phyloP scores from a whole-genome alignment of 192 early-diverging fungal species.

The Lunasporangiospora selenospora region DNA sequence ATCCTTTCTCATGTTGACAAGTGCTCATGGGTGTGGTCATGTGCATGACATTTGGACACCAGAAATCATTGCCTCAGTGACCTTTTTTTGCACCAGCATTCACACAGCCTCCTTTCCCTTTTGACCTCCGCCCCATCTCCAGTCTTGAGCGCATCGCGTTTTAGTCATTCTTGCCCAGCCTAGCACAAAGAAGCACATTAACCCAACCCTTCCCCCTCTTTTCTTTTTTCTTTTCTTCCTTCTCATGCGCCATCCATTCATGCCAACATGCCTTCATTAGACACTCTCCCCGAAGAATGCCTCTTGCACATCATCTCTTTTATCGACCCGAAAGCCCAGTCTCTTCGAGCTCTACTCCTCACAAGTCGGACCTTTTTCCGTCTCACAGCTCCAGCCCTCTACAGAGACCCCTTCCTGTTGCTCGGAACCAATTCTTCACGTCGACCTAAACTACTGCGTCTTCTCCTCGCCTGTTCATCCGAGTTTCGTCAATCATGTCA shows the following conservation, averaged over 20 bases:
- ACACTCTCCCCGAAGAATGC: constrained; percentile 22
- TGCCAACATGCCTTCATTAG: neutral
- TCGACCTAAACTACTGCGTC: neutral
- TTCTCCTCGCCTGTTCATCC: constrained; percentile 7
- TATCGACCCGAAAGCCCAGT: neutral
- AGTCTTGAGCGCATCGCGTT: too few relatives aligned
- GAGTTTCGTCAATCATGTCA: neutral
- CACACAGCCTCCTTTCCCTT: too few relatives aligned
- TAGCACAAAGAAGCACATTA: too few relatives aligned
- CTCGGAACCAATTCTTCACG: neutral
- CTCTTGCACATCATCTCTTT: constrained; percentile 11
- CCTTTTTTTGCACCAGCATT: too few relatives aligned
- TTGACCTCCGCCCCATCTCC: too few relatives aligned
- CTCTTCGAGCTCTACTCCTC: constrained; percentile 8
- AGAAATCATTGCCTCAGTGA: too few relatives aligned
- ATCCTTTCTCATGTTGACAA: too few relatives aligned
- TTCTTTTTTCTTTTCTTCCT: neutral
- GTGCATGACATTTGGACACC: too few relatives aligned
- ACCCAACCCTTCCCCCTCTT: too few relatives aligned
- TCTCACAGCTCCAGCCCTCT: constrained; percentile 9
- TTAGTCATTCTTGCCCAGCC: too few relatives aligned
- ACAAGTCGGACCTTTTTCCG: constrained; percentile 22
- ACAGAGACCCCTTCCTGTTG: constrained; percentile 9
- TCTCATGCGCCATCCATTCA: neutral
- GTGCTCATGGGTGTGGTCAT: too few relatives aligned